These are phyloP conservation scores for Plasmodium gonderi DNA, from an alignment of 169 alveolate genomes.

Conservation along the genomic window DNA sequence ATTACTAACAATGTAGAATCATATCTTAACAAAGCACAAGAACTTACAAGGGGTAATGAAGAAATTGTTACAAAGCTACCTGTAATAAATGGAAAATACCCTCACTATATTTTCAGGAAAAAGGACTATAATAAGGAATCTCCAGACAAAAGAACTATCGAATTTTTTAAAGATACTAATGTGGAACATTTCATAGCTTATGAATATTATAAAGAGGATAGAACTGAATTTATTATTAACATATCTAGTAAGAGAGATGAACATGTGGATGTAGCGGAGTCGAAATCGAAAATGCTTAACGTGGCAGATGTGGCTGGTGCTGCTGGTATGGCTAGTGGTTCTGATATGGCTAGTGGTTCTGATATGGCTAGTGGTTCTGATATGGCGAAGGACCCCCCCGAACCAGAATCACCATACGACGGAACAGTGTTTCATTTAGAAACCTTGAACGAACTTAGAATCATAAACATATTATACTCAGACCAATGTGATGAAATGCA, in stretches of 20 bases:
- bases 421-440: constrained; percentile 32
- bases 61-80: constrained; percentile 40
- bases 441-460: constrained; percentile 39
- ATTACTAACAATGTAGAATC: constrained; percentile 22
- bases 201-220: constrained; percentile 48
- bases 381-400: too few species aligned
- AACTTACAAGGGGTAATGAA: constrained; percentile 8
- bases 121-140: background rate
- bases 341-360: too few species aligned
- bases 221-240: constrained; percentile 40
- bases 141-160: constrained; percentile 17
- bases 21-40: constrained; percentile 24
- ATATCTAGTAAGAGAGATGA: background rate
- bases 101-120: constrained; percentile 46
- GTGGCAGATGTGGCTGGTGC: too few species aligned
- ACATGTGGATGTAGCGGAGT: too few species aligned
- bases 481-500: constrained; percentile 19
- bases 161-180: background rate
- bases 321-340: too few species aligned
- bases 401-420: constrained; percentile 15
- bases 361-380: too few species aligned
- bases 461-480: constrained; percentile 28
- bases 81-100: constrained; percentile 60
- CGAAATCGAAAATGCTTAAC: too few species aligned
- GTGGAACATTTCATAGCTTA: constrained; percentile 48